Conservation (phyloP, 345 rosid species). For the Toxicodendron radicans region DNA sequence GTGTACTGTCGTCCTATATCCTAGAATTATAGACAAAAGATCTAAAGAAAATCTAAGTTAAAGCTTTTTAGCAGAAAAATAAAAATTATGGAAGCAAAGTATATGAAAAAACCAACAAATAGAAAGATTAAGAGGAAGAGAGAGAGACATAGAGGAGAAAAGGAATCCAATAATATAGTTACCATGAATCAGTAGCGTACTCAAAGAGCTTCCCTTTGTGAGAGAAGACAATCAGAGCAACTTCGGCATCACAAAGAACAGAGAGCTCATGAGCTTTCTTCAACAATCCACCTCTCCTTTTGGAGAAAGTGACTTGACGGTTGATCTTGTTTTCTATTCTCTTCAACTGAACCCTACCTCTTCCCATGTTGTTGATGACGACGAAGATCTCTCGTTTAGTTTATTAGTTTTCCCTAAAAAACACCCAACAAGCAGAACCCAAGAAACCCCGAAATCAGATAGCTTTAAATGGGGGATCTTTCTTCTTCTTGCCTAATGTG, state of each 20-base stretch:
- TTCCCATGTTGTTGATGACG: slow-evolving; percentile 47
- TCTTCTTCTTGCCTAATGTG: slow-evolving; percentile 23
- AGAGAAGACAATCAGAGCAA: slow-evolving; percentile 73
- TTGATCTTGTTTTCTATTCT: slow-evolving; percentile 85
- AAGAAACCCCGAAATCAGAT: slow-evolving; percentile 15
- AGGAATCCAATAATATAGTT: not conserved
- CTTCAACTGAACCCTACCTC: slow-evolving; percentile 90
- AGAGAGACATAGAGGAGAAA: too few species aligned
- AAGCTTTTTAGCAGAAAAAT: not conserved
- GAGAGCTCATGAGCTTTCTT: slow-evolving; percentile 92
- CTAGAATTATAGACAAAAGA: not conserved
- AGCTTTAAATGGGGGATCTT: slow-evolving; percentile 3
- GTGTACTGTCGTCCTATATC: not conserved
- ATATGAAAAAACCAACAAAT: not conserved
- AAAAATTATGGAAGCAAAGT: not conserved
- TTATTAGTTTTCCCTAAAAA: slow-evolving; percentile 29
- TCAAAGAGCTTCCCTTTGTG: slow-evolving; percentile 79
- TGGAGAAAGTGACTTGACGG: slow-evolving; percentile 74
- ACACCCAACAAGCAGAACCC: slow-evolving; percentile 40
- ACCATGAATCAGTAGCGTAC: slow-evolving; percentile 69
- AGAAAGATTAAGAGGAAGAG: not conserved
- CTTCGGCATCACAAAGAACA: slow-evolving; percentile 76
- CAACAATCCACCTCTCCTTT: slow-evolving; percentile 68
- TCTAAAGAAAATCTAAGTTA: not conserved
- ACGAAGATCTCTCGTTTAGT: not conserved